These are phyloP conservation scores for Fusarium floridanum DNA, from an alignment of 2,329 filamentous ascomycete genomes.

Conservation along the genomic window DNA sequence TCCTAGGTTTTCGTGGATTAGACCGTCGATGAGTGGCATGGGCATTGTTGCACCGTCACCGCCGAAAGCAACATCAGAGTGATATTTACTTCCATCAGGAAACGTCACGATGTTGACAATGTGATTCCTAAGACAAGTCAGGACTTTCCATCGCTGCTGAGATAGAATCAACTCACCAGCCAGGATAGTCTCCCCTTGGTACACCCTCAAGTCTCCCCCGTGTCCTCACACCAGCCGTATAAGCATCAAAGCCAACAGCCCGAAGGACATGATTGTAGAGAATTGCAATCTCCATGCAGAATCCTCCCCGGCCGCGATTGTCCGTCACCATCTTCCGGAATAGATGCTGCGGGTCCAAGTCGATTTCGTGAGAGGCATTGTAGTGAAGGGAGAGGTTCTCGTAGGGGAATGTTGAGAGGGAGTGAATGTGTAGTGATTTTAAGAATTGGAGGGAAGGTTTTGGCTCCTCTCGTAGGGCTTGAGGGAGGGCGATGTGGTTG, in stretches of 20 bases:
- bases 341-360: constrained; percentile 60
- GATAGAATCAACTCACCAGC: constrained; percentile 55
- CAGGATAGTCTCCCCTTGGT: constrained; percentile 58
- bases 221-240: constrained; percentile 67
- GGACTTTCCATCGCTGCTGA: not conserved
- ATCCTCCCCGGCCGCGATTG: constrained; percentile 64
- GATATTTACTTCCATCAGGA: constrained; percentile 60
- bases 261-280: constrained; percentile 67
- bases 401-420: constrained; percentile 60
- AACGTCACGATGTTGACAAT: constrained; percentile 73
- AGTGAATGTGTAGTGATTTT: constrained; percentile 31
- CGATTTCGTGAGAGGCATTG: constrained; percentile 52
- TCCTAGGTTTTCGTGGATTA: constrained; percentile 62
- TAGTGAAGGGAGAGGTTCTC: constrained; percentile 71
- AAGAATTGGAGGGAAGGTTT: constrained; percentile 28
- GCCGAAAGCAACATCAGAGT: constrained; percentile 75
- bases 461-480: constrained; percentile 10
- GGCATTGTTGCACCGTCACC: constrained; percentile 71
- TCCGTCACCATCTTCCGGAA: constrained; percentile 63
- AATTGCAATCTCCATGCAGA: constrained; percentile 71
- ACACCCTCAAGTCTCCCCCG: constrained; percentile 55
- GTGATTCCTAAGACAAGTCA: constrained; percentile 58
- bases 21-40: constrained; percentile 62
- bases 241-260: constrained; percentile 65
- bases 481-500: constrained; percentile 17